Percentiles rank a stretch among this genome's conserved stretches.
These are phyloP conservation scores for Alectoria sarmentosa DNA, from an alignment of 495 filamentous ascomycete genomes.

Conservation along the genomic window DNA sequence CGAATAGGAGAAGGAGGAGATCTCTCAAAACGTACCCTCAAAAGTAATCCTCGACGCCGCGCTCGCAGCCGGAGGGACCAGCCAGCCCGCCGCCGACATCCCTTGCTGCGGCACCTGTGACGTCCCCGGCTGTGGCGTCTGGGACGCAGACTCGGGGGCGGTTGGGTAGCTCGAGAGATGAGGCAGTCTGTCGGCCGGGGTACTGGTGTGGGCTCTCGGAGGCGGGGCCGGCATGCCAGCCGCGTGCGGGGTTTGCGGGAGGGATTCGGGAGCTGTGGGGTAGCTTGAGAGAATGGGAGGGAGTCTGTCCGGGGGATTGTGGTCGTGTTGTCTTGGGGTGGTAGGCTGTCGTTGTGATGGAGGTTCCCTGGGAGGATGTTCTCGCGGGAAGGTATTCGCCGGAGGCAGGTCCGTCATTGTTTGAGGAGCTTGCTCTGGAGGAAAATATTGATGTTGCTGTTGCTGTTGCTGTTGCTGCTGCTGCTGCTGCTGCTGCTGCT, in stretches of 20 bases:
- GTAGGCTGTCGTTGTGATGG: neutral
- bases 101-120: neutral
- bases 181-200: neutral
- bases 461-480: neutral
- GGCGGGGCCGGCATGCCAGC: neutral
- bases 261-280: neutral
- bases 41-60: slow-evolving; percentile 10
- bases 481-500: too few species aligned
- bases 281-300: neutral
- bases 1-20: too few species aligned
- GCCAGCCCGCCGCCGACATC: neutral
- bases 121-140: neutral
- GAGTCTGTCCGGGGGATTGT: neutral
- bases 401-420: neutral
- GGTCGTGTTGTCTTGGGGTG: neutral
- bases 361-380: neutral
- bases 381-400: neutral
- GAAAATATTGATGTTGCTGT: neutral
- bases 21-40: slow-evolving; percentile 16
- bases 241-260: neutral
- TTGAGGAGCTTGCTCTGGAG: neutral
- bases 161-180: neutral
- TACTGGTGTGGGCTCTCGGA: neutral
- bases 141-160: neutral
- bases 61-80: neutral